phyloP scores from a whole-genome alignment of 306 rosid species.

The Inga laurina region DNA sequence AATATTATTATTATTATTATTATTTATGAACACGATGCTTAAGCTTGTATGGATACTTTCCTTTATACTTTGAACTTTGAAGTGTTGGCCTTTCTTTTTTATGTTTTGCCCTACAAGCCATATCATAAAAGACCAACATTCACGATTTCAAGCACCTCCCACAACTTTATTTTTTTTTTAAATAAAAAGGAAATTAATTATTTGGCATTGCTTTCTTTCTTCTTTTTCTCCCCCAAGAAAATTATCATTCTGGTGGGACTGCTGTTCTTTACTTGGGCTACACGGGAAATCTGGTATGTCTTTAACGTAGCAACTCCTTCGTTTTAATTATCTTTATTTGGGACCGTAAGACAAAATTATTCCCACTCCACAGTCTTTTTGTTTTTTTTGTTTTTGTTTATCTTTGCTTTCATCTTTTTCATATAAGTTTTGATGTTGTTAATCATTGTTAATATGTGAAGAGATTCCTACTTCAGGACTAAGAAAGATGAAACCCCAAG shows the following conservation, averaged over 20 bases:
- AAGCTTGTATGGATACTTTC: neutral
- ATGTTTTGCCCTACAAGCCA: conserved; percentile 19
- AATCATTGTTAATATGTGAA: neutral
- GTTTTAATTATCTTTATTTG: neutral
- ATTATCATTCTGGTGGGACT: neutral
- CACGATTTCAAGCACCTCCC: neutral
- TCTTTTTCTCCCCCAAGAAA: neutral
- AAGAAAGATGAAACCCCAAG: neutral
- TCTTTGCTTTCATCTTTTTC: neutral
- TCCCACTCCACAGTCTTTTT: neutral
- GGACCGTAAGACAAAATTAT: neutral
- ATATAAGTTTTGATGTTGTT: neutral
- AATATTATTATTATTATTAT: neutral
- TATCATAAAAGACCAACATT: neutral
- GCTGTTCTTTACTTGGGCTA: conserved; percentile 29
- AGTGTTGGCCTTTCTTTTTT: neutral
- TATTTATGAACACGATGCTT: neutral
- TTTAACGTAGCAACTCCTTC: neutral
- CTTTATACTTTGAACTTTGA: neutral
- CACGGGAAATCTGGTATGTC: neutral
- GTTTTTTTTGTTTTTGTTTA: neutral
- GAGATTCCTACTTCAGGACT: neutral
- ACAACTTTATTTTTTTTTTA: neutral
- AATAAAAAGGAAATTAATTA: neutral
- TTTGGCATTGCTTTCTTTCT: neutral